Evolutionary conservation across 1,139 yeast species (phyloP), one percentile per base, ranked within the genome.

Genomic region (Candida frijolesensis): DNA sequence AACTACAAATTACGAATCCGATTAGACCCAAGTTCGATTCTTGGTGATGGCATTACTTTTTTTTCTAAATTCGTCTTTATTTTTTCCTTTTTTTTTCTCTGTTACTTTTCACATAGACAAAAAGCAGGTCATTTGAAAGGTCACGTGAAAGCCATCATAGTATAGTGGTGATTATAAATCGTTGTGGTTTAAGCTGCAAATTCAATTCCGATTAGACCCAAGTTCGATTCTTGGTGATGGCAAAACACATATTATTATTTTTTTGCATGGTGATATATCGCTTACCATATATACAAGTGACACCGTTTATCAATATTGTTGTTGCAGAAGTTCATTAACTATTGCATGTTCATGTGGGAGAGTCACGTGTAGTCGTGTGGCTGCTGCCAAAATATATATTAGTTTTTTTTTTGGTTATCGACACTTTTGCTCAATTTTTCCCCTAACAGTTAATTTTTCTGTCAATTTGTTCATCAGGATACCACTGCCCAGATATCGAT

Each of bases 201-300:
- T 12, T 18, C 49, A 41, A 46, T n/a, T 25, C 80, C 78, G 80
- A 73, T 64, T 73, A 67, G 67, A 76, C 80, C 80, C 80, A 76
- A 67, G 80, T 76, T 76, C 80, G 80, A 76, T 75, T 76, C 80
- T 79, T 75, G 80, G 80, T 78, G 71, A 72, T 79, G 79, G 80
- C n/a, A n/a, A n/a, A n/a, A n/a, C n/a, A n/a, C 80, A 76, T 16
- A 48, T 55, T 43, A 59, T 60, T 64, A 63, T 57, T 55, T 44
- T 14, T n/a, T n/a, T 3, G 25, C 4, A 22, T 22, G 7, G 7
- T 22, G 4, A 22, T 4, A 22, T 22, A 22, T 22, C 25, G 14
- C 7, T 5, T 33, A n/a, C 18, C 14, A 30, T n/a, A 30, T 10
- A 6, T 12, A 5, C 4, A 30, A 30, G n/a, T 30, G 5, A 10